Evolutionary conservation across 495 filamentous ascomycete genomes (phyloP).

Genomic region (Neurospora tetrasperma): DNA sequence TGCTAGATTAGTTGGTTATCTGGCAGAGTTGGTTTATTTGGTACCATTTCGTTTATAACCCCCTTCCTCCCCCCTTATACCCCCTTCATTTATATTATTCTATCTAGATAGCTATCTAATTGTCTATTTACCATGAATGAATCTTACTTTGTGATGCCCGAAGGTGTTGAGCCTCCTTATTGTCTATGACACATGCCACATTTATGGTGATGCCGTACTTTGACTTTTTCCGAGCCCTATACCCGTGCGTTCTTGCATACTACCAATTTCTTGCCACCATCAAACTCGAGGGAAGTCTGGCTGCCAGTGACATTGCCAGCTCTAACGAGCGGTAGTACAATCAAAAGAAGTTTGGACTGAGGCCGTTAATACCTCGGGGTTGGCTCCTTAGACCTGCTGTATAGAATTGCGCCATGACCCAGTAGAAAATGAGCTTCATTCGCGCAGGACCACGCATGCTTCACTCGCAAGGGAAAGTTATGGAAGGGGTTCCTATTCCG

Average conservation of each 20-base stretch:
- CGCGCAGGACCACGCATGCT: background rate
- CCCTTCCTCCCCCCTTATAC: background rate
- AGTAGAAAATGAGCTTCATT: background rate
- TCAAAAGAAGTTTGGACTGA: background rate
- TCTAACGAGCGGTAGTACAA: background rate
- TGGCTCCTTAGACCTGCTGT: background rate
- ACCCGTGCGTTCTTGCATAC: background rate
- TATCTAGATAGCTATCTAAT: background rate
- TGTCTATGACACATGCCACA: background rate
- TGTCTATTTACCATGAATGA: background rate
- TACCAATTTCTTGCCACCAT: background rate
- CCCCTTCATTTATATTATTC: background rate
- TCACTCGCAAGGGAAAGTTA: background rate
- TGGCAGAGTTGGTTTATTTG: background rate
- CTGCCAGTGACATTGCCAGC: background rate
- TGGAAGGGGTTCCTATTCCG: background rate
- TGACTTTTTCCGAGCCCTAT: background rate
- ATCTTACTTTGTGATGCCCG: background rate
- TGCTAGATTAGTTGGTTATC: background rate
- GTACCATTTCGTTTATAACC: background rate
- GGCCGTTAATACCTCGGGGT: background rate
- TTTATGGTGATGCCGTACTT: background rate
- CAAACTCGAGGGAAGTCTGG: background rate
- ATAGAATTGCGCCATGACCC: background rate
- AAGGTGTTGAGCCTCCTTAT: background rate